Base-by-base conservation (phyloP, 192 early-diverging fungal species). In the Coemansia sp. region DNA sequence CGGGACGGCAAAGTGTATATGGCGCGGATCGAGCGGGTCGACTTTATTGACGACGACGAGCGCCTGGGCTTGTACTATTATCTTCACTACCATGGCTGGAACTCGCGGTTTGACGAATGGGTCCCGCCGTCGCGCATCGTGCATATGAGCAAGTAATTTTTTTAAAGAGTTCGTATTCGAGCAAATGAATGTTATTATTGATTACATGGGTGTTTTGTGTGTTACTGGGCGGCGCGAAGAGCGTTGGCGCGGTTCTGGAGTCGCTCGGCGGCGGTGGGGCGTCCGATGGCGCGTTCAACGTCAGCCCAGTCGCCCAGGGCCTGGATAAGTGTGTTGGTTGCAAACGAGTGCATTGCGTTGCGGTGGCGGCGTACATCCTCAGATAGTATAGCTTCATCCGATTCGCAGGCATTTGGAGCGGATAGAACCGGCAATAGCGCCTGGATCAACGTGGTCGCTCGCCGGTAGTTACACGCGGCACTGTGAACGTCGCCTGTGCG, bases 61-160 rank as follows among this genome's bases (percentile, higher is more conserved):
- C 56, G 76, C 8, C 18, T 54, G 11, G 76, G 76, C 2, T 27
- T 79, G 49, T 62, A 79, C 25, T 79, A 72, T 42, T 72, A 63
- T 32, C 58, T 79, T 22, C 76, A 79, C 40, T 79, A 69, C 43
- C 38, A 51, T 3, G 70, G 66, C 14, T 79, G 76, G 76, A 69
- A 54, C 40, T 1, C 58, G 2, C 67, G 61, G 47, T 79, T 61
- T 42, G 76, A 79, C 31, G 76, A 79, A 50, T 72, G 70, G 69
- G 63, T 73, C 28, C 66, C 69, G 5, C 76, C 76, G 1, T 73
- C 57, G n/a, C 62, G 70, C n/a, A 63, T 79, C 43, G 35, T 71
- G 11, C 65, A 65, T 54, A n/a, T 16, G 12, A 40, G n/a, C 12
- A 40, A 40, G 35, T 40, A 40, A 40, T n/a, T 16, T 5, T 0